phyloP scores from a whole-genome alignment of 768 basidiomycete genomes.

The Strobilomyces confusus region DNA sequence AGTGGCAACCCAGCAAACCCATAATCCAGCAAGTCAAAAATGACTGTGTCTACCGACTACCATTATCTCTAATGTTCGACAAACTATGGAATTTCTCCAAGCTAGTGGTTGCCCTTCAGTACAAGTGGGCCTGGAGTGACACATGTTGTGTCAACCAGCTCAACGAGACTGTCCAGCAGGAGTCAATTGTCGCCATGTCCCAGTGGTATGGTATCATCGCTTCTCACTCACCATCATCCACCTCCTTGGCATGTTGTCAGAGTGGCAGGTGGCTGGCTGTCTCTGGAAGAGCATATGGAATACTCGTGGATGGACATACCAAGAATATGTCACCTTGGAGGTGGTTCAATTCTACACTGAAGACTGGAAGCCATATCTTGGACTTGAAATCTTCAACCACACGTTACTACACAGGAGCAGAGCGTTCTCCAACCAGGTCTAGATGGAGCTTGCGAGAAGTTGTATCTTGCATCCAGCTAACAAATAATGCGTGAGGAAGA shows the following conservation, averaged over 20 bases:
- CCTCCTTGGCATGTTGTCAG: background rate
- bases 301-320: background rate
- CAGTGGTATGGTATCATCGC: slow-evolving; percentile 1
- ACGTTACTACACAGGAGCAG: background rate
- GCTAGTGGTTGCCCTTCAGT: background rate
- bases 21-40: background rate
- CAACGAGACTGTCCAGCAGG: background rate
- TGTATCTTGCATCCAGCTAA: background rate
- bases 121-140: background rate
- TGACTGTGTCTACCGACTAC: background rate
- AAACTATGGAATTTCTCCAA: background rate
- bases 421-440: background rate
- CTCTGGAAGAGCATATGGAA: background rate
- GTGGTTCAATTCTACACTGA: background rate
- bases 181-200: background rate
- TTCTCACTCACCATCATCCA: background rate
- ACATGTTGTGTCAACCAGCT: background rate
- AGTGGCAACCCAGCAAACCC: background rate
- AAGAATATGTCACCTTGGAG: background rate
- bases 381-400: background rate
- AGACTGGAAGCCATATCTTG: background rate
- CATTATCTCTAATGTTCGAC: background rate
- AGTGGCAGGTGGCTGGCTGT: background rate
- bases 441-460: background rate
- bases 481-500: background rate